Percentiles rank a stretch among this genome's conserved stretches.
phyloP scores from a whole-genome alignment of 352 stramenopile species.

The Phytopythium mirpurense region DNA sequence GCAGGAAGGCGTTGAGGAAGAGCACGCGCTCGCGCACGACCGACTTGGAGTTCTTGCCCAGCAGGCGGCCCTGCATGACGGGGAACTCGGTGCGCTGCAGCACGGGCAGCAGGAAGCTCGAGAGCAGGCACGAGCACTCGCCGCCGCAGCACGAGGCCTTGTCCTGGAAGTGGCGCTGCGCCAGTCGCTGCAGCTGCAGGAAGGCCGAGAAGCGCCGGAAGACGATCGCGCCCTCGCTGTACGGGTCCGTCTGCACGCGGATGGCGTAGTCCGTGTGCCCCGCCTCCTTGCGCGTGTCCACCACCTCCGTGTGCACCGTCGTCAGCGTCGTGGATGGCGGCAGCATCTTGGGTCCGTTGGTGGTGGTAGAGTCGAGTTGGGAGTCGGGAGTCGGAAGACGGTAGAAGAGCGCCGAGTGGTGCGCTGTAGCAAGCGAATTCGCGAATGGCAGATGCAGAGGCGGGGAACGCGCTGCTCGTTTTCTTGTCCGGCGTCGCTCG shows the following conservation, averaged over 20 bases:
- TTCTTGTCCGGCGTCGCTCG: constrained; percentile 1
- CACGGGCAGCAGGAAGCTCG: constrained; percentile 59
- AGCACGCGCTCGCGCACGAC: constrained; percentile 74
- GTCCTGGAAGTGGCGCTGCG: constrained; percentile 63
- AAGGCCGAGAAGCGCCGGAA: constrained; percentile 86
- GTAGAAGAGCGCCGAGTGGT: background rate
- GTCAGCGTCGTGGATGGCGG: constrained; percentile 34
- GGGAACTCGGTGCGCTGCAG: constrained; percentile 74
- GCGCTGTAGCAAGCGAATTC: constrained; percentile 2
- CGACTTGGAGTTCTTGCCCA: constrained; percentile 78
- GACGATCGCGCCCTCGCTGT: constrained; percentile 55
- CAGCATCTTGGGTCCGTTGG: constrained; percentile 18
- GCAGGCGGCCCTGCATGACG: constrained; percentile 57
- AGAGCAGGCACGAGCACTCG: constrained; percentile 59
- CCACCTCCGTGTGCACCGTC: constrained; percentile 50
- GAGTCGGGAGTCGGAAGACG: background rate
- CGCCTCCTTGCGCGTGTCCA: constrained; percentile 71
- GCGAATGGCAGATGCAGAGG: constrained; percentile 3
- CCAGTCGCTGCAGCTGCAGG: constrained; percentile 75
- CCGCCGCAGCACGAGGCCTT: constrained; percentile 57
- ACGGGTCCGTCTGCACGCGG: constrained; percentile 59
- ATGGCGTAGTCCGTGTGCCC: constrained; percentile 86
- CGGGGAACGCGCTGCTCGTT: background rate
- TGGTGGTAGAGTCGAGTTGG: background rate
- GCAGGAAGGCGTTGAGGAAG: constrained; percentile 80